Evolutionary conservation across 441 rosid species (phyloP).

Genomic region (Kokia cookei): DNA sequence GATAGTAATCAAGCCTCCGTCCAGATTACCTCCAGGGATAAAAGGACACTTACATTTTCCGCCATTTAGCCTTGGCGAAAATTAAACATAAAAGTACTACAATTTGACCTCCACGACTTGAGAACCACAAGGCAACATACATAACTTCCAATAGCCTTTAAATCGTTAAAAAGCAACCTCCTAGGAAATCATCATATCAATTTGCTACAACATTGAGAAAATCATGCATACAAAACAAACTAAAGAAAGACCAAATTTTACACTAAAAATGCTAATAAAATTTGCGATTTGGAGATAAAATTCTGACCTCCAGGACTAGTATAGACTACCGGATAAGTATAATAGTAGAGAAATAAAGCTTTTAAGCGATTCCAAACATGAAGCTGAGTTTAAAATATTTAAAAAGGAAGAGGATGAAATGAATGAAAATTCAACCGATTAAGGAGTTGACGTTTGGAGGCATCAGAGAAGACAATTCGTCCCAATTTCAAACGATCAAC

Average conservation of each 20-base stretch:
- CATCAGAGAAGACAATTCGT: constrained; percentile 75
- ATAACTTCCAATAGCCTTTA: not conserved
- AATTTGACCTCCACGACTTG: not conserved
- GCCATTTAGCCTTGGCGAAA: not conserved
- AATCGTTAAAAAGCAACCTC: not conserved
- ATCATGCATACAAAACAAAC: not conserved
- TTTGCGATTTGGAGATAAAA: not conserved
- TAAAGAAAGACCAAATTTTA: not conserved
- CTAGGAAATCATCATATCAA: not conserved
- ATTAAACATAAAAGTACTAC: not conserved
- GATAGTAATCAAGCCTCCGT: not conserved
- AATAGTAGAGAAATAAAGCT: not conserved
- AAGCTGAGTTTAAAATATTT: not conserved
- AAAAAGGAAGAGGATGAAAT: not conserved
- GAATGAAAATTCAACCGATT: constrained; percentile 37
- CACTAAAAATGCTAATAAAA: not conserved
- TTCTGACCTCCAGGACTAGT: not conserved
- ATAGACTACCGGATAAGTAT: not conserved
- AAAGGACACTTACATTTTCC: not conserved
- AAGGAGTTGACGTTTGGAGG: constrained; percentile 67
- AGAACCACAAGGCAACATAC: not conserved
- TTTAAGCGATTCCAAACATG: too few species aligned
- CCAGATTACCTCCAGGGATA: not conserved
- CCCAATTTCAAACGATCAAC: constrained; percentile 76
- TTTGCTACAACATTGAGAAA: not conserved